Conservation (phyloP, 441 rosid genomes). For the Cnidoscolus chayamansa region DNA sequence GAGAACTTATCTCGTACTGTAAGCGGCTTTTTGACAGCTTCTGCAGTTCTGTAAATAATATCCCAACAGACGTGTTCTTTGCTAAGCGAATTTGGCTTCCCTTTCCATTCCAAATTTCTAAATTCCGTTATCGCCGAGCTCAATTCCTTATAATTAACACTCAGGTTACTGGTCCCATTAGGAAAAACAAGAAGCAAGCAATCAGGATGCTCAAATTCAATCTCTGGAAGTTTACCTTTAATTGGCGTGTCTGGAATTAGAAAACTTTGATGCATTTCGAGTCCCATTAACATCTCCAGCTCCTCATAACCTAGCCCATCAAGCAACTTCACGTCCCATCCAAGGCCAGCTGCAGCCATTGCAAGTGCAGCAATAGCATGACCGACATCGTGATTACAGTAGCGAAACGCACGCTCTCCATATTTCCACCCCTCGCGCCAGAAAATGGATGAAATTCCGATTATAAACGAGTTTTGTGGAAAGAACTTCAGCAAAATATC, state of each 20-base stretch:
- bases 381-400: slow-evolving; percentile 86
- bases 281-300: slow-evolving; percentile 55
- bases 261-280: slow-evolving; percentile 39
- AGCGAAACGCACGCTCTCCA: slow-evolving; percentile 79
- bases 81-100: slow-evolving; percentile 63
- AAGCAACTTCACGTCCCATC: slow-evolving; percentile 86
- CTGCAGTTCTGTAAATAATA: slow-evolving; percentile 61
- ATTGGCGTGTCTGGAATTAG: slow-evolving; percentile 40
- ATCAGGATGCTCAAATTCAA: slow-evolving; percentile 85
- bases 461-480: slow-evolving; percentile 53
- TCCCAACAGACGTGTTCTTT: slow-evolving; percentile 83
- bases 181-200: slow-evolving; percentile 78
- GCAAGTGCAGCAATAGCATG: slow-evolving; percentile 73
- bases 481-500: slow-evolving; percentile 40
- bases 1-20: slow-evolving; percentile 22
- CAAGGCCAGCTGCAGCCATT: slow-evolving; percentile 72
- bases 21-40: slow-evolving; percentile 60
- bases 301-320: slow-evolving; percentile 70
- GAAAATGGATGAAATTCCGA: slow-evolving; percentile 68
- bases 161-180: slow-evolving; percentile 34
- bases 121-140: slow-evolving; percentile 39
- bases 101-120: slow-evolving; percentile 56
- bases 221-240: slow-evolving; percentile 52
- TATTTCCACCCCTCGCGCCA: slow-evolving; percentile 98
- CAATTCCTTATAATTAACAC: slow-evolving; percentile 46